phyloP scores from a whole-genome alignment of 108 stramenopile species.

The Cyclostephanos tholiformis region DNA sequence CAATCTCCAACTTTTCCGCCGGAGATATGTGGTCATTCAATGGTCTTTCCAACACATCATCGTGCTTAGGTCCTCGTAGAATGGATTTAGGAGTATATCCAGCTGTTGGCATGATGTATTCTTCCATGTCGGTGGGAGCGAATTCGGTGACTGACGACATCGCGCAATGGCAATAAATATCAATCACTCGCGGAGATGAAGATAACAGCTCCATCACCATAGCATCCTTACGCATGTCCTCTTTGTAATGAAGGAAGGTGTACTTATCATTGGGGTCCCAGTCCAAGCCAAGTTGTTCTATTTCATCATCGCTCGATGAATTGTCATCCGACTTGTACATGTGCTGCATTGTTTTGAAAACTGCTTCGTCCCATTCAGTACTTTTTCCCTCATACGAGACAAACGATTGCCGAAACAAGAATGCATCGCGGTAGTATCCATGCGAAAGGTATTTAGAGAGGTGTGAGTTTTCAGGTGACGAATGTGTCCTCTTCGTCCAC shows the following conservation, averaged over 20 bases:
- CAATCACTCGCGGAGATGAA: constrained; percentile 57
- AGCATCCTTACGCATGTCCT: constrained; percentile 74
- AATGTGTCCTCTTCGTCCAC: constrained; percentile 22
- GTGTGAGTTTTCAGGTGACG: background rate
- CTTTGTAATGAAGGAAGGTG: constrained; percentile 24
- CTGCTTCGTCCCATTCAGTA: constrained; percentile 34
- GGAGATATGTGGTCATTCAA: constrained; percentile 55
- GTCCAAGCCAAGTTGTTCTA: constrained; percentile 19
- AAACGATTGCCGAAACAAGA: constrained; percentile 49
- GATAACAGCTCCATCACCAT: constrained; percentile 77
- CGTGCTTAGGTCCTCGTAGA: constrained; percentile 6
- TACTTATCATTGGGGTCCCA: constrained; percentile 42
- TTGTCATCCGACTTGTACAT: constrained; percentile 17
- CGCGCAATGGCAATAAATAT: constrained; percentile 82
- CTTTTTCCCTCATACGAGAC: background rate
- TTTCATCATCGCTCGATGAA: constrained; percentile 25
- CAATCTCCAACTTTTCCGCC: constrained; percentile 63
- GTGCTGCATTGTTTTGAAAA: constrained; percentile 51
- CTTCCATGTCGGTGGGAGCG: constrained; percentile 54
- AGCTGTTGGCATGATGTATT: constrained; percentile 43
- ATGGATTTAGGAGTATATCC: constrained; percentile 30
- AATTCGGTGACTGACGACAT: constrained; percentile 56
- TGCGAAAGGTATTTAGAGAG: constrained; percentile 33
- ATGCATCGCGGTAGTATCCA: constrained; percentile 68
- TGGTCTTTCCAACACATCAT: constrained; percentile 13